These are phyloP conservation scores for Coemansia asiatica DNA, from an alignment of 192 early-diverging fungal genomes.

Conservation along the genomic window DNA sequence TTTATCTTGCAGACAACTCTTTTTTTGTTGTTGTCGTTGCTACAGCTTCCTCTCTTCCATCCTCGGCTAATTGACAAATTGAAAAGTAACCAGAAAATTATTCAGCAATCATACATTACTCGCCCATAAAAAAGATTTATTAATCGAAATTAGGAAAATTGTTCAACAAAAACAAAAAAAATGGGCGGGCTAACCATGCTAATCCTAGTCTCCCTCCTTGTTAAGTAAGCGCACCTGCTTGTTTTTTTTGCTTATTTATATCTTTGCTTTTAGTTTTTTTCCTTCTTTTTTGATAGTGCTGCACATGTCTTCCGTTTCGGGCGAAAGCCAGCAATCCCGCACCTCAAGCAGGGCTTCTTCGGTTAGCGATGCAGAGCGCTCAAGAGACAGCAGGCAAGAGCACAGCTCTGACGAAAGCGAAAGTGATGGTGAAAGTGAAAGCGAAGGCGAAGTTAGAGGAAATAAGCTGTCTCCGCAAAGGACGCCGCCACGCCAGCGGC, in stretches of 20 bases:
- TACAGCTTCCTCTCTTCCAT: too few relatives aligned
- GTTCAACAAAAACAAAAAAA: too few relatives aligned
- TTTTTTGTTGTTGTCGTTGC: too few relatives aligned
- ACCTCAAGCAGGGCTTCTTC: not conserved
- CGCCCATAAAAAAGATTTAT: too few relatives aligned
- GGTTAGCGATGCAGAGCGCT: not conserved
- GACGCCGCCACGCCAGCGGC: not conserved
- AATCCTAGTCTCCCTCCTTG: too few relatives aligned
- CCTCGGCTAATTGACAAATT: too few relatives aligned
- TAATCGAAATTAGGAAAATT: too few relatives aligned
- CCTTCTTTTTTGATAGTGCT: not conserved
- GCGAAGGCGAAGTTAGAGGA: not conserved
- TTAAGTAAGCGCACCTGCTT: not conserved
- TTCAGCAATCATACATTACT: too few relatives aligned
- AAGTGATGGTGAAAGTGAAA: not conserved
- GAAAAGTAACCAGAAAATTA: too few relatives aligned
- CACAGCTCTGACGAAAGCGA: not conserved
- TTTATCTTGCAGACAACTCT: too few relatives aligned
- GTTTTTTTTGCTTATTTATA: not conserved
- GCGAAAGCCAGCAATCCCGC: not conserved
- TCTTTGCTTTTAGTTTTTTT: not conserved
- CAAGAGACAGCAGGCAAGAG: not conserved
- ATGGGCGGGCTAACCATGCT: too few relatives aligned
- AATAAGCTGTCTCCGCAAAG: not conserved
- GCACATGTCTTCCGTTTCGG: not conserved